Conservation (phyloP, 2,329 filamentous ascomycete genomes). For the Diplodia corticola region DNA sequence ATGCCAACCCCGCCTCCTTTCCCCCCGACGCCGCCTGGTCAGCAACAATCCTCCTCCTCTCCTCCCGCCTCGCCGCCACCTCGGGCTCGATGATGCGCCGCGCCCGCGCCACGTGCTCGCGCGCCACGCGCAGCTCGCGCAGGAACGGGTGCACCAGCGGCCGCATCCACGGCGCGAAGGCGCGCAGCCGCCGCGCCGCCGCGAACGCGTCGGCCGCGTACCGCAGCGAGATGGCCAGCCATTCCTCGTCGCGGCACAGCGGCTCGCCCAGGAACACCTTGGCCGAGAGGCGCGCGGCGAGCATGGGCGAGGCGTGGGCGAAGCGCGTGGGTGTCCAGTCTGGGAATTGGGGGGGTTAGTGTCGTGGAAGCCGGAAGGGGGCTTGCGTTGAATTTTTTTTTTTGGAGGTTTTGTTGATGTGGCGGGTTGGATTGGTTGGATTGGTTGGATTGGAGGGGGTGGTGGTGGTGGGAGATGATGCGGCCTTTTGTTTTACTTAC, state of each 20-base stretch:
- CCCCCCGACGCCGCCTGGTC: constrained; percentile 21
- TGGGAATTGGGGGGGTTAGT: too few species aligned
- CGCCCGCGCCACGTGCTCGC: constrained; percentile 34
- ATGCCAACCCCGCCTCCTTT: too few species aligned
- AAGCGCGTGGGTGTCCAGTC: constrained; percentile 29
- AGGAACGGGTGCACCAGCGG: constrained; percentile 39
- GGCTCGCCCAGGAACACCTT: constrained; percentile 42
- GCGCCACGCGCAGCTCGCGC: constrained; percentile 30
- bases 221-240: constrained; percentile 38
- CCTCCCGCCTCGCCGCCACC: constrained; percentile 32
- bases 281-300: constrained; percentile 35
- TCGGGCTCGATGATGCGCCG: constrained; percentile 39
- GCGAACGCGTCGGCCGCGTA: constrained; percentile 40
- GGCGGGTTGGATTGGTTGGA: too few species aligned
- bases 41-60: too few species aligned
- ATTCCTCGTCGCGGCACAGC: constrained; percentile 41
- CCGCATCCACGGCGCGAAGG: constrained; percentile 37
- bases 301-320: constrained; percentile 39
- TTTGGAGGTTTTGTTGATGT: too few species aligned
- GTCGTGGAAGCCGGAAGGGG: too few species aligned
- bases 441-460: too few species aligned
- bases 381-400: too few species aligned
- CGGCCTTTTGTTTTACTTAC: too few species aligned
- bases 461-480: too few species aligned
- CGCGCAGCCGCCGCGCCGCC: constrained; percentile 37